These are phyloP conservation scores for Candida berthetii DNA, from an alignment of 805 yeast species.

Conservation along the genomic window DNA sequence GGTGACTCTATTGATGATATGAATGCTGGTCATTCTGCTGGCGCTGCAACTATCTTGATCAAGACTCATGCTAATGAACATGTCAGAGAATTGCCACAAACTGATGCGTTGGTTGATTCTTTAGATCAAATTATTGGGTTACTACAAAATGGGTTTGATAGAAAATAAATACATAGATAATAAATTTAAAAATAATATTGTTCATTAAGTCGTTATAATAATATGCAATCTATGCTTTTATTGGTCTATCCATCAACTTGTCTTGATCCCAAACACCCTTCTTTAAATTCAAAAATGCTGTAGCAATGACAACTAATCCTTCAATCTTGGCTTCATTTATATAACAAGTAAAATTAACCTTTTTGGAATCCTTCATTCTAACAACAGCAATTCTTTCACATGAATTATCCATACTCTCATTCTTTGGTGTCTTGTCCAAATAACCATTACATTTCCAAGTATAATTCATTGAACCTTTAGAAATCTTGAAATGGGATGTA, in stretches of 20 bases:
- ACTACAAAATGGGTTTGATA: conserved; percentile 28
- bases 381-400: conserved; percentile 11
- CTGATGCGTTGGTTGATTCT: conserved; percentile 16
- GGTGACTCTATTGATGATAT: conserved; percentile 73
- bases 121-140: conserved; percentile 30
- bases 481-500: conserved; percentile 3
- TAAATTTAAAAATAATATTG: not conserved
- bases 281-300: not conserved
- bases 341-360: conserved; percentile 1
- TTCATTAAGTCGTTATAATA: too few relatives aligned
- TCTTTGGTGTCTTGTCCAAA: conserved; percentile 8
- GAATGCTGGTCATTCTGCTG: conserved; percentile 58
- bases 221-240: too few relatives aligned
- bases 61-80: conserved; percentile 44
- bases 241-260: not conserved
- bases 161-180: not conserved
- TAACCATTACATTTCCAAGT: conserved; percentile 15
- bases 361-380: not conserved
- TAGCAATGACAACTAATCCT: conserved; percentile 4
- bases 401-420: conserved; percentile 4
- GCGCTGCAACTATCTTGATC: conserved; percentile 49
- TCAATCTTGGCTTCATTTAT: conserved; percentile 11
- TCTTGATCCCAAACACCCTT: not conserved
- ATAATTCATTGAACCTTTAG: conserved; percentile 5
- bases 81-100: conserved; percentile 29